Evolutionary conservation across 352 stramenopile species (phyloP).

Genomic region (Pythium pyrilobum): DNA sequence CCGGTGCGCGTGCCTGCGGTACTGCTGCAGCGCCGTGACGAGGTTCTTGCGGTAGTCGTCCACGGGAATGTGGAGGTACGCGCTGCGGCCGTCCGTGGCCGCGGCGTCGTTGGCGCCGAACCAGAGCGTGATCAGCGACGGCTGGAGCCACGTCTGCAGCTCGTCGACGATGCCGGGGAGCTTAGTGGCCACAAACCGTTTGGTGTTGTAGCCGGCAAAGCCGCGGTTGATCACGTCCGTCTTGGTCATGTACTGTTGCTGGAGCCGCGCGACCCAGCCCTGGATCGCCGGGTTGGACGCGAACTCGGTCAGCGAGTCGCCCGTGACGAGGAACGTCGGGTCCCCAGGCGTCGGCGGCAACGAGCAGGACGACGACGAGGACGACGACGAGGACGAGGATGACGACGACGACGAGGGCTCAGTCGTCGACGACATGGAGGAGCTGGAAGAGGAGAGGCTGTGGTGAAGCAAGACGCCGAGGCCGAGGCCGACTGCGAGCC

Average conservation of each 20-base stretch:
- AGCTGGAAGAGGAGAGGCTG: too few relatives aligned
- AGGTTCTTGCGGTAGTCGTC: conserved; percentile 37
- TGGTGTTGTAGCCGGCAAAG: conserved; percentile 43
- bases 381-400: too few relatives aligned
- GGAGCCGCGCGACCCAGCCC: conserved; percentile 37
- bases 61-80: conserved; percentile 36
- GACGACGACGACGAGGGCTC: too few relatives aligned
- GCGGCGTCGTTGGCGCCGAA: conserved; percentile 61
- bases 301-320: conserved; percentile 50
- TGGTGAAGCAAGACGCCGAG: too few relatives aligned
- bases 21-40: conserved; percentile 7
- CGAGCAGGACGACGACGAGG: too few relatives aligned
- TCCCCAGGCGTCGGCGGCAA: neutral
- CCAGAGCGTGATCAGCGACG: conserved; percentile 44
- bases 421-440: too few relatives aligned
- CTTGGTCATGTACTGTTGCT: conserved; percentile 39
- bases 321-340: conserved; percentile 30
- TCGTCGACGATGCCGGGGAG: conserved; percentile 34
- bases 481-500: too few relatives aligned
- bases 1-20: conserved; percentile 17
- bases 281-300: conserved; percentile 22
- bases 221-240: conserved; percentile 41
- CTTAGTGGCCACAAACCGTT: conserved; percentile 29
- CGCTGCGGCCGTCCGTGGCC: conserved; percentile 21
- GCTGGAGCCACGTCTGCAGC: conserved; percentile 18